Evolutionary conservation across 352 stramenopile genomes (phyloP), one percentile per base, ranked within the genome.

Genomic region (Phytophthora megakarya): DNA sequence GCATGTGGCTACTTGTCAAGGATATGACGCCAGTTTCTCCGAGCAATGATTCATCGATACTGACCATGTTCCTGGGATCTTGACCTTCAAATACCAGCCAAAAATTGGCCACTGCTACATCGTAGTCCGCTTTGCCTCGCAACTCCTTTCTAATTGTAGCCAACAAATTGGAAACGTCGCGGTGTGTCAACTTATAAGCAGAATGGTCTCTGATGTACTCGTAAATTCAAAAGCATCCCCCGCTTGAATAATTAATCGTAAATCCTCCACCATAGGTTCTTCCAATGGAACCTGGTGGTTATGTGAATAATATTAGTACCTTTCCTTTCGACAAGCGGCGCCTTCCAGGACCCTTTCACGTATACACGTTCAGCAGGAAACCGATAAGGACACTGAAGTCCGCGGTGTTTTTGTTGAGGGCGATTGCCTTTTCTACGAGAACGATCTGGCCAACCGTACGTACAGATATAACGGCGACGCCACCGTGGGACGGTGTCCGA

Each of bases 401-500:
- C 22, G 7, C 44, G 44, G 16, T 12, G 10, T 13, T 35, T 49
- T 10, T 47, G 23, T 9, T 30, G 40, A 21, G 25, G 22, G 3
- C 23, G 11, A 16, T 22, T 16, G 16, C 43, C 43, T 23, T 32
- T 37, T 21, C 22, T 25, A 7, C 42, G 9, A 18, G 21, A 5
- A 3, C 21, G 42, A 19, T 39, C 28, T 10, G 19, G 47, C n/a
- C 26, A 54, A 8, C 30, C 47, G 23, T 44, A 32, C 4, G 47
- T 54, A 9, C 28, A 53, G 10, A 43, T 53, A 30, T 42, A 53
- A 19, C 46, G 46, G 10, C 46, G 46, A 11, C 32, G 47, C 30
- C 47, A 54, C 3, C 47, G 47, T n/a, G 47, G 32, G 2, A 54
- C 11, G 1, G 3, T 19, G 13, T 54, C 47, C 0, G 47, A 32